These are phyloP conservation scores for Pyrenophora graminea DNA, from an alignment of 2,329 filamentous ascomycete genomes.

Conservation along the genomic window DNA sequence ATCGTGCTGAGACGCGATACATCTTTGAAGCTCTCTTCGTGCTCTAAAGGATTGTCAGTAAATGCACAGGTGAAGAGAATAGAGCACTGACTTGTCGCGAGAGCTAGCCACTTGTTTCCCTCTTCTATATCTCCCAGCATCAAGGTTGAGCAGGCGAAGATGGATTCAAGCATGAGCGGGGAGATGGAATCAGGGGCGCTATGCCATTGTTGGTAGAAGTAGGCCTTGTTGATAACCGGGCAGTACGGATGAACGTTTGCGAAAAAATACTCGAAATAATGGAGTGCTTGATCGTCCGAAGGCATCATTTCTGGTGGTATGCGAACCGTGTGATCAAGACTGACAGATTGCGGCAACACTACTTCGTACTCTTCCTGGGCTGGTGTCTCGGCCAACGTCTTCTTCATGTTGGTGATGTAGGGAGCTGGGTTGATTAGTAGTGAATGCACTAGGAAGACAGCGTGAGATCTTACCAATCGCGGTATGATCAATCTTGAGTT, in stretches of 20 bases:
- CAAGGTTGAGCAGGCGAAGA: conserved; percentile 86
- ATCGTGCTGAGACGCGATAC: conserved; percentile 87
- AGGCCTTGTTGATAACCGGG: conserved; percentile 79
- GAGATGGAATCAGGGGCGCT: conserved; percentile 82
- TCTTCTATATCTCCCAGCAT: conserved; percentile 81
- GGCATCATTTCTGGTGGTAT: conserved; percentile 96
- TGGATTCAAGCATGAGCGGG: conserved; percentile 82
- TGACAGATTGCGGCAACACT: conserved; percentile 68
- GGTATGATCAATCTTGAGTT: conserved; percentile 82
- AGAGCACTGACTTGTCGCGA: conserved; percentile 74
- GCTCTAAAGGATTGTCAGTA: conserved; percentile 59
- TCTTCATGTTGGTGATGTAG: conserved; percentile 73
- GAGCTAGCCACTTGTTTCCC: conserved; percentile 88
- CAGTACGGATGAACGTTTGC: conserved; percentile 89
- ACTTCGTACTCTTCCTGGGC: conserved; percentile 74
- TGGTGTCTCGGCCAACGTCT: conserved; percentile 61
- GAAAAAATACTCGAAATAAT: conserved; percentile 92
- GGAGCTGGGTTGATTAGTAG: conserved; percentile 62
- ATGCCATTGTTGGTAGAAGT: conserved; percentile 90
- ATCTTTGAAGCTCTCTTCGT: conserved; percentile 92
- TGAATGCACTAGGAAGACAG: not conserved
- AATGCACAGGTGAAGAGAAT: not conserved
- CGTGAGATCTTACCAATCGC: conserved; percentile 70
- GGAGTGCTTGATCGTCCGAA: conserved; percentile 75
- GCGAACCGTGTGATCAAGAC: conserved; percentile 75